Evolutionary conservation across 164 flowering plant genomes (phyloP), one percentile per base, ranked within the genome.

Genomic region (Nymphaea colorata): DNA sequence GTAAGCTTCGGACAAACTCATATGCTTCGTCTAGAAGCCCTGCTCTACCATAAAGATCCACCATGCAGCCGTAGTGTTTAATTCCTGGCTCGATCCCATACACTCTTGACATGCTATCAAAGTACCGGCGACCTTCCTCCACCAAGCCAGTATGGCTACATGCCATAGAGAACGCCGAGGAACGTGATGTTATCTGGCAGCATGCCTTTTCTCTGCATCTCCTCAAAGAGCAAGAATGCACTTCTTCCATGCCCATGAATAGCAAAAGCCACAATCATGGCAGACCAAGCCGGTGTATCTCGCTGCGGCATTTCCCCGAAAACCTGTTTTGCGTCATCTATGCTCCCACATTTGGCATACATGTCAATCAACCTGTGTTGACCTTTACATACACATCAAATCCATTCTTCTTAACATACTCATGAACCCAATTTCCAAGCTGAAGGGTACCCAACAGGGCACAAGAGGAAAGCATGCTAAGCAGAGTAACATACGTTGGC

Each of bases 331-430:
- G 89, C 90, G 76, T 83, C 89, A 60, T 80, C 84, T 78, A 89
- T 78, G 74, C 91, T 83, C 68, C 89, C 92, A 71, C 92, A 89
- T 66, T 87, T 87, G 0, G 89, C 87, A 78, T 79, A 89, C 92
- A 89, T 86, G 70, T 83, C 92, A 11, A 89, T 80, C 44, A 89
- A 81, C 25, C 90, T 55, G 90, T 89, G 71, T 78, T 86, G 64
- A 87, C 90, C 70, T 84, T 87, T 69, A 87, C 76, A 75, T 75
- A 78, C 59, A 69, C 66, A 72, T 79, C 80, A n/a, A 85, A 73
- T 51, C 83, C 84, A 63, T 76, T 72, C 73, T 79, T 82, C 78
- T 77, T 82, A 61, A 82, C 79, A 65, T 79, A 84, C 64, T 86
- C 92, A 68, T 89, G 88, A 41, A 87, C 71, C 90, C 92, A 87